A percentile compares a stretch with the other conserved stretches of the same genome.
Conservation (phyloP, 257 asterid species). For the Solanum pennellii region DNA sequence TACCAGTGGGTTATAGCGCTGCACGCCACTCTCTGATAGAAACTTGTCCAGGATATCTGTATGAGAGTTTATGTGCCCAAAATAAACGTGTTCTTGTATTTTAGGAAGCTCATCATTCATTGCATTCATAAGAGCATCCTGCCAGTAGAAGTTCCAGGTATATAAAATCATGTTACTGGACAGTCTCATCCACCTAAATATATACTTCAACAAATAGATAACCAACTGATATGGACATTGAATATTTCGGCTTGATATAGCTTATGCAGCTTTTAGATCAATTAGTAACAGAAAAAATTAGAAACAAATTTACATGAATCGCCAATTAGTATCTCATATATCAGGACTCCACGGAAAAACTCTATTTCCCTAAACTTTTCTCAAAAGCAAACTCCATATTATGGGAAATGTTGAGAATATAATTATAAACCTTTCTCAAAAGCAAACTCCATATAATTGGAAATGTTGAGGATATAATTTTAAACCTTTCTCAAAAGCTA, state of each 20-base stretch:
- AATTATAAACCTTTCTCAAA: too few relatives aligned
- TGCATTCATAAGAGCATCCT: constrained; percentile 87
- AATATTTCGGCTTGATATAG: background rate
- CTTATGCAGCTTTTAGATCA: background rate
- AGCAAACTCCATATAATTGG: too few relatives aligned
- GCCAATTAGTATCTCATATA: background rate
- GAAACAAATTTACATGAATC: background rate
- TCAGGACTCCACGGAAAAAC: background rate
- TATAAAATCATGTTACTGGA: background rate
- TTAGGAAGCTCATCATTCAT: constrained; percentile 96
- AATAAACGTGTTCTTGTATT: constrained; percentile 97
- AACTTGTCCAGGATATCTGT: constrained; percentile 85
- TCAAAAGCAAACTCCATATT: background rate
- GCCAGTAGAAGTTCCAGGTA: constrained; percentile 18
- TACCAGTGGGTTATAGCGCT: constrained; percentile 92
- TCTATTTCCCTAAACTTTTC: background rate
- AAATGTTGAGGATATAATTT: too few relatives aligned
- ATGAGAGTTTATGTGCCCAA: constrained; percentile 76
- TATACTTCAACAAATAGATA: background rate
- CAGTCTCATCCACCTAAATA: background rate
- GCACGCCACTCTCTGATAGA: constrained; percentile 84
- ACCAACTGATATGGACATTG: background rate
- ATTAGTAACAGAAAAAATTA: background rate
- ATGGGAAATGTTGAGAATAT: background rate
- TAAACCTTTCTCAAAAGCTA: background rate